phyloP scores from a whole-genome alignment of 108 stramenopile species.

The Craspedostauros australis region DNA sequence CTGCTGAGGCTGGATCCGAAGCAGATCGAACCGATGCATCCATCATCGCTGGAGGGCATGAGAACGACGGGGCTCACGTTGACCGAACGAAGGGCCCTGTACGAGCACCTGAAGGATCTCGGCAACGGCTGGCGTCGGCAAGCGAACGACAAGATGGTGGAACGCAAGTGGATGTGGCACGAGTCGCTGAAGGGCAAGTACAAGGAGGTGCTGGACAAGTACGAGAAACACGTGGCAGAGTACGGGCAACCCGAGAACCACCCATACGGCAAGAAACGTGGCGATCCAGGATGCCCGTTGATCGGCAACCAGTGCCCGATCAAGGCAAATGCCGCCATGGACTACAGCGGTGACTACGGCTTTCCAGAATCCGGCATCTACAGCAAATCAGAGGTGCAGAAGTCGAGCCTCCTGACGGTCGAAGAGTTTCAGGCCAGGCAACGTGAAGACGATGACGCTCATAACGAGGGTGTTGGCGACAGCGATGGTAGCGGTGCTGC shows the following conservation, averaged over 20 bases:
- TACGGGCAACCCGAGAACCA: constrained; percentile 35
- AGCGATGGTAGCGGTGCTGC: background rate
- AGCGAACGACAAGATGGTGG: constrained; percentile 27
- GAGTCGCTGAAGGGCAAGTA: constrained; percentile 25
- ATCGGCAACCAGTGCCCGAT: constrained; percentile 41
- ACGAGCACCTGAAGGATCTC: constrained; percentile 27
- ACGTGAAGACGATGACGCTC: constrained; percentile 12
- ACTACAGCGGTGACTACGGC: constrained; percentile 36
- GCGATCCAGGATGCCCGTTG: constrained; percentile 25
- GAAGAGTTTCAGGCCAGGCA: constrained; percentile 23
- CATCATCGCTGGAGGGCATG: constrained; percentile 32
- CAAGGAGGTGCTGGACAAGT: constrained; percentile 20
- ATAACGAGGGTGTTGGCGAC: constrained; percentile 7
- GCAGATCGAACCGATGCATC: constrained; percentile 33
- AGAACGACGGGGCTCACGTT: constrained; percentile 33
- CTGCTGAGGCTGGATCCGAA: constrained; percentile 24
- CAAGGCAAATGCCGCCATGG: constrained; percentile 17
- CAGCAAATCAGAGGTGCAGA: constrained; percentile 11
- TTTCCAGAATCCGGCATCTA: constrained; percentile 19
- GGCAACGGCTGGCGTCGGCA: constrained; percentile 21
- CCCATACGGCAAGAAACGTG: constrained; percentile 18
- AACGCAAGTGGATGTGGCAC: constrained; percentile 41
- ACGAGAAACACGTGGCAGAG: constrained; percentile 24
- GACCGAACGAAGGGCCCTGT: constrained; percentile 34
- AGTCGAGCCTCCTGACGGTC: constrained; percentile 23